Conservation (phyloP, 495 filamentous ascomycete species). For the Cercophora scortea region DNA sequence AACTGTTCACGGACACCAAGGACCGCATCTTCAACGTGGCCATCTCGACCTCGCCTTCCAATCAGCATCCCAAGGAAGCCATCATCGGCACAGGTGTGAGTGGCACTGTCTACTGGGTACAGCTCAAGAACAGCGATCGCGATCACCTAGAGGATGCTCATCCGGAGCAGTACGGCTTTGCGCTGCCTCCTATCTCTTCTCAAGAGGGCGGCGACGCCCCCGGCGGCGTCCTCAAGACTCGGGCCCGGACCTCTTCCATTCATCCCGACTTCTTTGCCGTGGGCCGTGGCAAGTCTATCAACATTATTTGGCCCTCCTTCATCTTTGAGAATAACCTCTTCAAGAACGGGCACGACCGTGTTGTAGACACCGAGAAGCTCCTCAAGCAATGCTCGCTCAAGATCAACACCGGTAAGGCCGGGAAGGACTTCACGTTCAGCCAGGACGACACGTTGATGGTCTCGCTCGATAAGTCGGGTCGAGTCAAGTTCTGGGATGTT, state of each 20-base stretch:
- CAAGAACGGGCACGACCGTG: conserved; percentile 60
- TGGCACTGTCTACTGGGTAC: conserved; percentile 87
- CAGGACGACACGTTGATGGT: conserved; percentile 91
- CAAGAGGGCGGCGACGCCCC: conserved; percentile 67
- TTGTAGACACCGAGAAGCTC: conserved; percentile 77
- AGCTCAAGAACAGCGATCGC: conserved; percentile 60
- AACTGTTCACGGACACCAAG: conserved; percentile 76
- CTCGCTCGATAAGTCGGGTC: conserved; percentile 91
- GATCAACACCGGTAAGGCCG: conserved; percentile 94
- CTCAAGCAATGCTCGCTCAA: conserved; percentile 77
- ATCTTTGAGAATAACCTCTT: conserved; percentile 63
- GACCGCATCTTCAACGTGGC: conserved; percentile 94
- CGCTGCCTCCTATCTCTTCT: conserved; percentile 70
- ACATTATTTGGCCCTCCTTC: conserved; percentile 76
- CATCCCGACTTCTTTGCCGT: conserved; percentile 92
- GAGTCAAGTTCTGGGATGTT: conserved; percentile 95
- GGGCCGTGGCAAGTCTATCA: conserved; percentile 89
- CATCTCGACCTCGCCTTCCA: conserved; percentile 53
- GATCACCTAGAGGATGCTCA: conserved; percentile 65
- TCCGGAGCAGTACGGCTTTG: conserved; percentile 68
- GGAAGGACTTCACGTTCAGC: conserved; percentile 96
- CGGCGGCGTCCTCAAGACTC: conserved; percentile 89
- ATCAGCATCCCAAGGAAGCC: conserved; percentile 53
- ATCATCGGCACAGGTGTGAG: conserved; percentile 89
- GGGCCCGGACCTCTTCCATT: conserved; percentile 77